Evolutionary conservation across 2,329 filamentous ascomycete genomes (phyloP).

Genomic region (Penicillium decumbens): DNA sequence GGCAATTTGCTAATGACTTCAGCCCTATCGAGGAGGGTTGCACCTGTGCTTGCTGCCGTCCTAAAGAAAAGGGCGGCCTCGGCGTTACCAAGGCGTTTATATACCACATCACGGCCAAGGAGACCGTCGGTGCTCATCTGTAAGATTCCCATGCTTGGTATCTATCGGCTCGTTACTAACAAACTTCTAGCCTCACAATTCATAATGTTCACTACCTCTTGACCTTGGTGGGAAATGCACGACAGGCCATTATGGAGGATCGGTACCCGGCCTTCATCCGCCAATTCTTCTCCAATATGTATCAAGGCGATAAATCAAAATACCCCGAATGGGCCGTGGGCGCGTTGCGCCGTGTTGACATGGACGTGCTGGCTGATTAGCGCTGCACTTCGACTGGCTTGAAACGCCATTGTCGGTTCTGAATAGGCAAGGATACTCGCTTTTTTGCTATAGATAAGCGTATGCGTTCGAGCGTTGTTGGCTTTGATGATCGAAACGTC

Average conservation of each 20-base stretch:
- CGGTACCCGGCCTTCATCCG: slow-evolving; percentile 71
- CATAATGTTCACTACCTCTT: slow-evolving; percentile 95
- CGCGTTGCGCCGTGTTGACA: slow-evolving; percentile 71
- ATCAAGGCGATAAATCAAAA: slow-evolving; percentile 56
- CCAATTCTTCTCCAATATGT: slow-evolving; percentile 71
- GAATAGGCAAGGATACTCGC: background rate
- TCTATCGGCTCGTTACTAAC: slow-evolving; percentile 10
- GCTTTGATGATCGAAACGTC: background rate
- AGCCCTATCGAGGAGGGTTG: slow-evolving; percentile 78
- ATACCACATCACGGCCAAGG: slow-evolving; percentile 86
- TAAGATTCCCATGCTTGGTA: slow-evolving; percentile 25
- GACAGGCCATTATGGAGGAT: slow-evolving; percentile 76
- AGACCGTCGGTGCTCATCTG: slow-evolving; percentile 82
- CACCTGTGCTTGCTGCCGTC: slow-evolving; percentile 70
- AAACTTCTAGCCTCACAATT: slow-evolving; percentile 65
- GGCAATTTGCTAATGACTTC: slow-evolving; percentile 73
- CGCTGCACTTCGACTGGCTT: background rate
- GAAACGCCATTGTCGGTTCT: no score
- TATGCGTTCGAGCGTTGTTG: background rate
- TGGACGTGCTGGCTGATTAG: slow-evolving; percentile 58
- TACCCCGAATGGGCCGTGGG: slow-evolving; percentile 82
- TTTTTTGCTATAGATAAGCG: background rate
- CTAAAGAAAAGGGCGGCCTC: slow-evolving; percentile 62
- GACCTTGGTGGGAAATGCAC: slow-evolving; percentile 69
- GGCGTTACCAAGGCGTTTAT: slow-evolving; percentile 85